Conservation (phyloP, 2,329 filamentous ascomycete species). For the Diaporthe australafricana region DNA sequence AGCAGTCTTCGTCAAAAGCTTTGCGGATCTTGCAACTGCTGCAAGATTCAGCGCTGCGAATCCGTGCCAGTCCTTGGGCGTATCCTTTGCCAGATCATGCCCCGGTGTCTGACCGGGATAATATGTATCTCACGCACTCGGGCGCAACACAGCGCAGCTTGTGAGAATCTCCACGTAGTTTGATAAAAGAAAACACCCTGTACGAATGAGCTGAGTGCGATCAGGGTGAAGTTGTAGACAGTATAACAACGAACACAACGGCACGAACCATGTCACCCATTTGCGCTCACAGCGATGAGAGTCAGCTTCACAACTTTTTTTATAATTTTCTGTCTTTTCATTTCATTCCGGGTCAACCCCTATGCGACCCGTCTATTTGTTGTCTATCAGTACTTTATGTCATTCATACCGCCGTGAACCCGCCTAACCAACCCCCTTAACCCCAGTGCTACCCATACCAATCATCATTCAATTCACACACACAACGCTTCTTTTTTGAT, state of each 20-base stretch:
- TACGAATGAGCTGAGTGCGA: no score
- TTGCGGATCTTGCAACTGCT: no score
- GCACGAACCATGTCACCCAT: background rate
- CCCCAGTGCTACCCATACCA: constrained; percentile 16
- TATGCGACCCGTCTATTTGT: constrained; percentile 8
- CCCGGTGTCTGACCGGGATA: no score
- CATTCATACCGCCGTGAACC: constrained; percentile 1
- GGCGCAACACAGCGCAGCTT: no score
- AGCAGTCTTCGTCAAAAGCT: no score
- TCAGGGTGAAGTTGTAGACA: no score
- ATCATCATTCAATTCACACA: constrained; percentile 19
- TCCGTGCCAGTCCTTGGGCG: background rate
- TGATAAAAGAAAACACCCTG: no score
- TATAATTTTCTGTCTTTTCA: background rate
- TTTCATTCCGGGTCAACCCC: background rate
- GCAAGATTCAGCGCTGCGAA: no score
- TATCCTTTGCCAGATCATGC: background rate
- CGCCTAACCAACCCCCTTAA: background rate
- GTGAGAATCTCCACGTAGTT: no score
- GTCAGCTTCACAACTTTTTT: no score
- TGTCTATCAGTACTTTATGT: constrained; percentile 21
- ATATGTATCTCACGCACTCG: no score
- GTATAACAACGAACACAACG: background rate
- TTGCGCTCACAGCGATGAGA: background rate
- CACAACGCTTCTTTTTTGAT: background rate